Evolutionary conservation across 139 green algal species (phyloP), one percentile per base, ranked within the genome.

Genomic region (Tetradesmus obliquus): DNA sequence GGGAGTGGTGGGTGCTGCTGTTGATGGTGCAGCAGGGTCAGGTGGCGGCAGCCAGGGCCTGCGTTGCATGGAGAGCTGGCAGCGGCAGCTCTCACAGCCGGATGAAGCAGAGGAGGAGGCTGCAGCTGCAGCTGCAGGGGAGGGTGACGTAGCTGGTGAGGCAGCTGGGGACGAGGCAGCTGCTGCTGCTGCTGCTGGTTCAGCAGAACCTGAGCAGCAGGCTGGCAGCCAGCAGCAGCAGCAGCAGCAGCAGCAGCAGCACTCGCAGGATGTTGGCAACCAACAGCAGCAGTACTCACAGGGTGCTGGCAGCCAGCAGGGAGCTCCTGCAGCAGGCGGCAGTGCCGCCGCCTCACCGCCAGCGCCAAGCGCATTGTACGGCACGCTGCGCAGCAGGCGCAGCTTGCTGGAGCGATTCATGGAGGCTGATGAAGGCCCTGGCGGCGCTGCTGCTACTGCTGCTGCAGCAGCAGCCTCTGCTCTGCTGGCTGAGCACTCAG

Each of bases 1-100:
- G 79, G 79, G 90, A 3, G 87, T 92, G 0, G 88, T 94, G 86
- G 94, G 92, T 13, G 84, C 88, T 19, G 79, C 91, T 13, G 90
- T 95, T 24, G 94, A 93, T 51, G 93, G 88, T 7, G 82, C 87
- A 72, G 79, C 87, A 72, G 79, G 74, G 19, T 71, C 69, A 12
- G 81, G 79, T 55, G 60, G 24, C 22, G 83, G 66, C 15, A 74
- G 10, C 1, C 17, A 57, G 58, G 85, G 60, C 24, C 69, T 89
- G 53, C 15, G 32, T 88, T 86, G 84, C 72, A 90, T 90, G 84
- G 58, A 32, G 60, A 15, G 24, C 79, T 72, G 45, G 45, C 17
- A 88, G 84, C 53, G 24, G 60, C 9, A 55, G 82, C 55, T 55
- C 20, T 17, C 32, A 7, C 82, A 88, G 55, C 55, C 12, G 19